phyloP scores from a whole-genome alignment of 805 yeast species.

The Monosporozyma aerobia region DNA sequence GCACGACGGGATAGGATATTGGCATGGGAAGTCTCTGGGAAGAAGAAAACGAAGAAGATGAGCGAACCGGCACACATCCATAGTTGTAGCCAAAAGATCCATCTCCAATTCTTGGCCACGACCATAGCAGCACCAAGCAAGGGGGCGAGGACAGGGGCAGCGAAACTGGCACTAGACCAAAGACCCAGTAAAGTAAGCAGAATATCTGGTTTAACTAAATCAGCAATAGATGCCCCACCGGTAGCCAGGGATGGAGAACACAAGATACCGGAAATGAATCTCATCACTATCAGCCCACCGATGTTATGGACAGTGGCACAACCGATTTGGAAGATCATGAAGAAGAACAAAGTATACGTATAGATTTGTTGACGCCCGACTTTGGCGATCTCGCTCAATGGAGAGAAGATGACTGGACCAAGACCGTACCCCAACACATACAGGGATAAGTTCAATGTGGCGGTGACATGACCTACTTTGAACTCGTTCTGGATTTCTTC shows the following conservation, averaged over 20 bases:
- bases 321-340: slow-evolving; percentile 46
- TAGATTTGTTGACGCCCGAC: slow-evolving; percentile 48
- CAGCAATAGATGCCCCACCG: slow-evolving; percentile 51
- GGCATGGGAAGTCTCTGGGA: slow-evolving; percentile 42
- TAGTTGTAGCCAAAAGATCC: slow-evolving; percentile 44
- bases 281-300: slow-evolving; percentile 40
- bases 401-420: slow-evolving; percentile 52
- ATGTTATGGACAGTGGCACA: slow-evolving; percentile 43
- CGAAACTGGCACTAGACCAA: slow-evolving; percentile 47
- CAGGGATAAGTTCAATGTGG: slow-evolving; percentile 43
- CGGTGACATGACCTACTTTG: slow-evolving; percentile 35
- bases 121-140: slow-evolving; percentile 44
- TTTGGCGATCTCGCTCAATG: slow-evolving; percentile 46
- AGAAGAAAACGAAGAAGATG: slow-evolving; percentile 31
- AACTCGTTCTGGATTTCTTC: slow-evolving; percentile 38
- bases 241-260: slow-evolving; percentile 50
- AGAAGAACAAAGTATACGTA: slow-evolving; percentile 37
- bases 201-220: slow-evolving; percentile 35
- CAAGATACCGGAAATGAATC: slow-evolving; percentile 46
- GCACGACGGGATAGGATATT: slow-evolving; percentile 41
- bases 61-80: slow-evolving; percentile 34
- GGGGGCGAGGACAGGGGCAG: slow-evolving; percentile 51
- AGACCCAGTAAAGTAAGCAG: slow-evolving; percentile 39
- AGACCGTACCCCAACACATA: slow-evolving; percentile 54
- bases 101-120: slow-evolving; percentile 43